These are phyloP conservation scores for Kluyveromyces sp. DNA, from an alignment of 1,139 yeast species.

Conservation along the genomic window DNA sequence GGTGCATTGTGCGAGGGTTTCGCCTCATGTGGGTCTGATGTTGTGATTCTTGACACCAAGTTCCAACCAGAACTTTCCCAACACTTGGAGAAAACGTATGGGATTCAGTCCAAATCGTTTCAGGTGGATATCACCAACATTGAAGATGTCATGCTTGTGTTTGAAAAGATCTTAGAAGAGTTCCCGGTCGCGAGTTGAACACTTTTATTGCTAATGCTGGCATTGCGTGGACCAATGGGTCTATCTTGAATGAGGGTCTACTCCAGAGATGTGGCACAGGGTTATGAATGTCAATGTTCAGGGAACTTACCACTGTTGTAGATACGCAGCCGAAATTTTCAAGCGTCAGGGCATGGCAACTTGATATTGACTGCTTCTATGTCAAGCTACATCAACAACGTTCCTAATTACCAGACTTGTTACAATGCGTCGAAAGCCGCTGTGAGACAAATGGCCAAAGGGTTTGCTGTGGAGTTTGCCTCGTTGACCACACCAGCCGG, in stretches of 20 bases:
- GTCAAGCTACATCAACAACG: slow-evolving; percentile 82
- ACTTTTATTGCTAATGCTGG: slow-evolving; percentile 89
- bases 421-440: slow-evolving; percentile 91
- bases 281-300: slow-evolving; percentile 65
- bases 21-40: slow-evolving; percentile 87
- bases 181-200: slow-evolving; percentile 60
- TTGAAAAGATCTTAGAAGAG: slow-evolving; percentile 53
- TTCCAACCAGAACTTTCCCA: slow-evolving; percentile 34
- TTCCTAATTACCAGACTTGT: slow-evolving; percentile 81
- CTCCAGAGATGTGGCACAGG: slow-evolving; percentile 51
- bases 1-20: slow-evolving; percentile 74
- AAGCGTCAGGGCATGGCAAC: slow-evolving; percentile 64
- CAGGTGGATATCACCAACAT: slow-evolving; percentile 58
- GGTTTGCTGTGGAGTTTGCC: slow-evolving; percentile 87
- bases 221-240: slow-evolving; percentile 74
- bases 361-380: slow-evolving; percentile 83
- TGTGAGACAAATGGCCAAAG: slow-evolving; percentile 65
- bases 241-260: slow-evolving; percentile 42
- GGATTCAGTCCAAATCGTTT: slow-evolving; percentile 61
- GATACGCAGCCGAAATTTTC: slow-evolving; percentile 61
- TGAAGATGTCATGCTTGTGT: slow-evolving; percentile 48
- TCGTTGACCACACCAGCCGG: slow-evolving; percentile 55
- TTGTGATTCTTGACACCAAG: slow-evolving; percentile 59
- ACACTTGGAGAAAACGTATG: slow-evolving; percentile 37
- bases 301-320: slow-evolving; percentile 46